Evolutionary conservation across 2,329 filamentous ascomycete genomes (phyloP).

Genomic region (Colletotrichum plurivorum): DNA sequence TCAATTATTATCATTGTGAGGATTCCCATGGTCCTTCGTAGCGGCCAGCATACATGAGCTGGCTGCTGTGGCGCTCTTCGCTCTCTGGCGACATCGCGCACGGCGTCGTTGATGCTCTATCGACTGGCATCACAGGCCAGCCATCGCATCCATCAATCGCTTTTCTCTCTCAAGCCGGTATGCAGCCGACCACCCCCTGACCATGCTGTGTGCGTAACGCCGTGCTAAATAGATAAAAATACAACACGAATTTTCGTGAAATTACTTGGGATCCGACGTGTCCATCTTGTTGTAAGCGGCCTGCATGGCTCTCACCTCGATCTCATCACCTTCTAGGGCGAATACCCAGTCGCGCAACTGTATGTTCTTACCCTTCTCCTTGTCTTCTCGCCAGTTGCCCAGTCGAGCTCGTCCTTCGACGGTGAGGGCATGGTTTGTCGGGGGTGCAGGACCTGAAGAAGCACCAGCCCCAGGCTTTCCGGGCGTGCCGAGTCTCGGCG

Average conservation of each 20-base stretch:
- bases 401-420: constrained; percentile 73
- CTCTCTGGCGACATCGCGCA: too few species aligned
- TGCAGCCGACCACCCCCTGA: constrained; percentile 30
- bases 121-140: too few species aligned
- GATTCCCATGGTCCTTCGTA: too few species aligned
- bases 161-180: constrained; percentile 9
- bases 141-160: background rate
- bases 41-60: too few species aligned
- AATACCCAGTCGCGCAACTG: constrained; percentile 87
- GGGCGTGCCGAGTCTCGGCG: constrained; percentile 58
- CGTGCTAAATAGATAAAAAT: constrained; percentile 51
- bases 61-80: too few species aligned
- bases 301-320: constrained; percentile 74
- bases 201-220: constrained; percentile 46
- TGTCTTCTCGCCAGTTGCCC: constrained; percentile 85
- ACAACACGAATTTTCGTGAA: constrained; percentile 35
- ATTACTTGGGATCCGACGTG: constrained; percentile 59
- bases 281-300: constrained; percentile 69
- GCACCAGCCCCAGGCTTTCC: constrained; percentile 52
- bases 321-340: constrained; percentile 84
- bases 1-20: too few species aligned
- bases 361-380: constrained; percentile 81
- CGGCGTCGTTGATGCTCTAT: too few species aligned
- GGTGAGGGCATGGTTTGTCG: constrained; percentile 60
- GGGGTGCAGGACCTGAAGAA: constrained; percentile 48